Base-by-base conservation (phyloP, 495 filamentous ascomycete species). In the Xylaria grammica region DNA sequence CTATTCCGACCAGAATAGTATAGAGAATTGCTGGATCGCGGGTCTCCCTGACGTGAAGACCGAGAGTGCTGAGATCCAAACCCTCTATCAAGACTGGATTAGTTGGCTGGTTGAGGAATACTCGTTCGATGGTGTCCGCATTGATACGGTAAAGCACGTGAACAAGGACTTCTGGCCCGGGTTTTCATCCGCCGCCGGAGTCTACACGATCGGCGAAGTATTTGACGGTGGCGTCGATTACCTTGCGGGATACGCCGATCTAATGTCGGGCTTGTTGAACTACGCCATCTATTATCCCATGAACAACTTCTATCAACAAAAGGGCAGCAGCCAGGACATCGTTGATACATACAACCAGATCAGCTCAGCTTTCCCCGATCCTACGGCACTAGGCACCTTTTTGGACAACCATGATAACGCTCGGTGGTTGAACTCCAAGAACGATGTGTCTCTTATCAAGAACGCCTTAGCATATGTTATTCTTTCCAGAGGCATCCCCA, bases 321-420 rank as follows among this genome's bases (percentile, higher is more conserved):
- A 66, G 10, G 86, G 86, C 46, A 86, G 77, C 63, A 87, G 90
- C 40, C 78, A 79, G 64, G 80, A 75, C 26, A 82, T 92, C 0
- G 86, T 85, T 59, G 77, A 85, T 65, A 86, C 84, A 74, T 80
- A 87, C 68, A 80, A 83, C 67, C 77, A 76, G 0, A 77, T 92
- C 40, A 85, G 86, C 68, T 72, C 48, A 59, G 48, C 53, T 55
- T 79, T 64, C 68, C 77, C 30, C 52, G 78, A 71, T 32, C 78
- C 60, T 57, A 57, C 62, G 49, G 69, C 59, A 48, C 68, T 69
- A 54, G 90, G 91, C 34, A 88, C 81, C 4, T 96, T 96, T 75
- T 62, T 88, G 15, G 91, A 94, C 67, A 96, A 96, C 69, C 92
- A 96, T 68, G 91, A 96, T 73, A 82, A 87, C 20, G 77, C 84